These are phyloP conservation scores for Trichoderma reesei DNA, from an alignment of 495 filamentous ascomycete genomes.

Conservation along the genomic window DNA sequence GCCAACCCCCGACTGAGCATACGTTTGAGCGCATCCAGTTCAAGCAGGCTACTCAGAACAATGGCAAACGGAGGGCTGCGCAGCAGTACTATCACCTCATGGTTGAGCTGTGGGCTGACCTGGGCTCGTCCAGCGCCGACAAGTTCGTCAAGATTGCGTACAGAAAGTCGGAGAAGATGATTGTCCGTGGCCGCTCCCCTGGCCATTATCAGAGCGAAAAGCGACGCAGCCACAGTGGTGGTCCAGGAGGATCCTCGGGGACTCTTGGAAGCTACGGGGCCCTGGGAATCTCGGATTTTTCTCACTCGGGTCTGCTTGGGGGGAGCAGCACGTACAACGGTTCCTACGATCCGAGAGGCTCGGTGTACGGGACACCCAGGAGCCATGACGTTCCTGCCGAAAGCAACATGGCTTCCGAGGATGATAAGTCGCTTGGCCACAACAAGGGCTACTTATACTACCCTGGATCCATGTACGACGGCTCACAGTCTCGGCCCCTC, in stretches of 20 bases:
- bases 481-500: slow-evolving; percentile 25
- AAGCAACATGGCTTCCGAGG: slow-evolving; percentile 34
- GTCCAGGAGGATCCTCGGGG: slow-evolving; percentile 52
- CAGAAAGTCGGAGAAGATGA: slow-evolving; percentile 73
- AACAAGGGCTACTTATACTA: slow-evolving; percentile 40
- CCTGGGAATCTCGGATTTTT: neutral
- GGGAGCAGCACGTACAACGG: slow-evolving; percentile 33
- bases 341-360: slow-evolving; percentile 30
- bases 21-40: slow-evolving; percentile 95
- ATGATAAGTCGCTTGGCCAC: slow-evolving; percentile 33
- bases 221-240: slow-evolving; percentile 62
- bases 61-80: slow-evolving; percentile 81
- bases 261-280: neutral
- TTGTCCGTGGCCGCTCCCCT: slow-evolving; percentile 85
- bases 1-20: slow-evolving; percentile 40
- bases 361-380: slow-evolving; percentile 30
- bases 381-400: slow-evolving; percentile 36
- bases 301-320: slow-evolving; percentile 26
- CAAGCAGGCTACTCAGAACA: slow-evolving; percentile 92
- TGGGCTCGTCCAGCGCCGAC: slow-evolving; percentile 39
- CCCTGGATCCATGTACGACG: slow-evolving; percentile 35
- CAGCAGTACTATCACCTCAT: slow-evolving; percentile 93
- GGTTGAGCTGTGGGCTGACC: slow-evolving; percentile 78
- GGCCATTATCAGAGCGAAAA: slow-evolving; percentile 87
- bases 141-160: slow-evolving; percentile 71